phyloP scores from a whole-genome alignment of 192 early-diverging fungal species.

The Haplosporangium gracile region DNA sequence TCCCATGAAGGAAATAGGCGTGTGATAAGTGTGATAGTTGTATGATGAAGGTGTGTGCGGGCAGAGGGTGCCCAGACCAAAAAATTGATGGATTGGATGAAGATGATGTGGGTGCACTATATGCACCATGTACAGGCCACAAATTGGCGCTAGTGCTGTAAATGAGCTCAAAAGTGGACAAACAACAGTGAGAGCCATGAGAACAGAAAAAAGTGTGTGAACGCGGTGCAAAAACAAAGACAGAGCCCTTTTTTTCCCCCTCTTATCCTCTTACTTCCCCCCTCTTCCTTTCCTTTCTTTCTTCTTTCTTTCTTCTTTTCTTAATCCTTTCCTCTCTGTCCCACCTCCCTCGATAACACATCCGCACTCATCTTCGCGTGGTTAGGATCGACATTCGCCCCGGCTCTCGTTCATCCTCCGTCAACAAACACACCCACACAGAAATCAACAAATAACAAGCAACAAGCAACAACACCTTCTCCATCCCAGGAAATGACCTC shows the following conservation, averaged over 20 bases:
- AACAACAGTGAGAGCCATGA: too few relatives aligned
- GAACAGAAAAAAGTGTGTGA: too few relatives aligned
- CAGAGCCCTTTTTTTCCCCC: neutral
- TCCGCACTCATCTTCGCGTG: neutral
- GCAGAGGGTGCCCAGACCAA: too few relatives aligned
- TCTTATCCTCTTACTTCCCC: neutral
- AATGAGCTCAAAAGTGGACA: too few relatives aligned
- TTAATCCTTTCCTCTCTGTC: neutral
- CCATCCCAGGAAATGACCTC: conserved; percentile 21
- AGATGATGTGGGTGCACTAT: too few relatives aligned
- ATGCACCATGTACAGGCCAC: too few relatives aligned
- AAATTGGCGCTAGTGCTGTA: too few relatives aligned
- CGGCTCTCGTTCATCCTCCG: neutral
- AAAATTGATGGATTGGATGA: too few relatives aligned
- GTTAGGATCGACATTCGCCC: neutral
- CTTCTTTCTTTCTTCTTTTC: neutral
- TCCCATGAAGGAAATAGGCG: too few relatives aligned
- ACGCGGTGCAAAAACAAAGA: too few relatives aligned
- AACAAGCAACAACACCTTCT: neutral
- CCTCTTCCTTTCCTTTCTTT: neutral
- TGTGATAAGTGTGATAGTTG: too few relatives aligned
- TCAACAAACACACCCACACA: neutral
- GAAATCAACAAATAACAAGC: neutral
- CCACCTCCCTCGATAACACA: neutral
- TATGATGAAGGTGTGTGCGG: too few relatives aligned